Conservation (phyloP, 805 yeast species). For the Kazachstania kunashirensis region DNA sequence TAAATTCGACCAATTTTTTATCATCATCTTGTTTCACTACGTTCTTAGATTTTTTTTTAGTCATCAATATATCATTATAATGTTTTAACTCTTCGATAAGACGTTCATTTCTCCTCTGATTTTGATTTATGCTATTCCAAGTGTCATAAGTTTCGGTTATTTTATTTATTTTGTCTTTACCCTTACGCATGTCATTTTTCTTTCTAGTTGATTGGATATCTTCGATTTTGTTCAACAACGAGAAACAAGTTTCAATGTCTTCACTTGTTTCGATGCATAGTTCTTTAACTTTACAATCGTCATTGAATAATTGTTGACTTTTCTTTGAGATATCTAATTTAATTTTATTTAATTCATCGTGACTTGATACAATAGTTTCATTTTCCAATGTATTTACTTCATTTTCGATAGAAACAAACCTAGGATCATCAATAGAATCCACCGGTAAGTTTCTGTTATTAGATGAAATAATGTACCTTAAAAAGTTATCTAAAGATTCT, state of each 20-base stretch:
- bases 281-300: slow-evolving; percentile 16
- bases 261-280: slow-evolving; percentile 15
- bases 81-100: slow-evolving; percentile 5
- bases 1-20: not conserved
- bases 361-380: slow-evolving; percentile 10
- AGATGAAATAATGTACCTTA: slow-evolving; percentile 23
- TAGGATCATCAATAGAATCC: slow-evolving; percentile 18
- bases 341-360: slow-evolving; percentile 15
- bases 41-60: not conserved
- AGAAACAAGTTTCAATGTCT: slow-evolving; percentile 21
- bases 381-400: slow-evolving; percentile 17
- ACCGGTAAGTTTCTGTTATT: slow-evolving; percentile 12
- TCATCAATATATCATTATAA: slow-evolving; percentile 2
- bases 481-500: slow-evolving; percentile 26
- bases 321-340: slow-evolving; percentile 11
- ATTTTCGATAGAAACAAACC: slow-evolving; percentile 13
- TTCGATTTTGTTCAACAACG: slow-evolving; percentile 15
- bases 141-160: slow-evolving; percentile 4
- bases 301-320: slow-evolving; percentile 12
- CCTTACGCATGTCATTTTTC: slow-evolving; percentile 5
- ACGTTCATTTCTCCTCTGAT: slow-evolving; percentile 1
- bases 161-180: slow-evolving; percentile 2
- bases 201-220: slow-evolving; percentile 8
- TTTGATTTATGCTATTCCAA: slow-evolving; percentile 9
- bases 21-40: not conserved